Evolutionary conservation across 169 alveolate genomes (phyloP).

Genomic region (Plasmodium ovale): DNA sequence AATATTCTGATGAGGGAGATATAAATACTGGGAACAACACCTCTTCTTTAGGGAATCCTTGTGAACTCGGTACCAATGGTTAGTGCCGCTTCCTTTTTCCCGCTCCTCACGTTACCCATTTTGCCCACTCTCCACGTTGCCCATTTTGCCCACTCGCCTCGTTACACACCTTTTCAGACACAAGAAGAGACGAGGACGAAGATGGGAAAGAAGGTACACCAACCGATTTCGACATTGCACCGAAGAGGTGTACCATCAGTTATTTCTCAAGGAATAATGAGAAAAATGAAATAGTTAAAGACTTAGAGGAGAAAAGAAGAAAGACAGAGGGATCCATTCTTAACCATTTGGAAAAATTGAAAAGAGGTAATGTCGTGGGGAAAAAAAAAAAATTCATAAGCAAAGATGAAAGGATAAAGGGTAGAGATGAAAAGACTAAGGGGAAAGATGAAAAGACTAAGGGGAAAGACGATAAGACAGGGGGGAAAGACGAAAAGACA

Average conservation of each 20-base stretch:
- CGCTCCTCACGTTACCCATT: too few relatives aligned
- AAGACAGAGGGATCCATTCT: constrained; percentile 34
- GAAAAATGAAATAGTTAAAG: neutral
- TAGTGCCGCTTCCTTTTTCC: too few relatives aligned
- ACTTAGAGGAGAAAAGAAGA: constrained; percentile 13
- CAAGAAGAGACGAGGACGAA: too few relatives aligned
- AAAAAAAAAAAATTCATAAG: neutral
- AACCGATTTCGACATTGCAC: too few relatives aligned
- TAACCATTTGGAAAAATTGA: neutral
- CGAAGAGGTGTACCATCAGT: too few relatives aligned
- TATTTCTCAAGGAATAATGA: too few relatives aligned
- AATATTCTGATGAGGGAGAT: constrained; percentile 2
- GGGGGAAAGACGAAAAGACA: neutral
- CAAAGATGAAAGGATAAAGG: neutral
- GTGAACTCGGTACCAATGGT: too few relatives aligned
- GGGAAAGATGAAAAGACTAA: neutral
- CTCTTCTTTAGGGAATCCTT: neutral
- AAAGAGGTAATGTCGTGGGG: neutral
- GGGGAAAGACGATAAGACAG: neutral
- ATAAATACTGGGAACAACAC: neutral
- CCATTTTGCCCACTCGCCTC: too few relatives aligned
- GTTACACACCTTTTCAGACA: too few relatives aligned
- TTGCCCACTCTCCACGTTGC: too few relatives aligned
- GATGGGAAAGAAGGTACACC: too few relatives aligned
- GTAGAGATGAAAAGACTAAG: neutral